Evolutionary conservation across 192 early-diverging fungal species (phyloP), one percentile per base, ranked within the genome.

Genomic region (Lobulomyces angularis): DNA sequence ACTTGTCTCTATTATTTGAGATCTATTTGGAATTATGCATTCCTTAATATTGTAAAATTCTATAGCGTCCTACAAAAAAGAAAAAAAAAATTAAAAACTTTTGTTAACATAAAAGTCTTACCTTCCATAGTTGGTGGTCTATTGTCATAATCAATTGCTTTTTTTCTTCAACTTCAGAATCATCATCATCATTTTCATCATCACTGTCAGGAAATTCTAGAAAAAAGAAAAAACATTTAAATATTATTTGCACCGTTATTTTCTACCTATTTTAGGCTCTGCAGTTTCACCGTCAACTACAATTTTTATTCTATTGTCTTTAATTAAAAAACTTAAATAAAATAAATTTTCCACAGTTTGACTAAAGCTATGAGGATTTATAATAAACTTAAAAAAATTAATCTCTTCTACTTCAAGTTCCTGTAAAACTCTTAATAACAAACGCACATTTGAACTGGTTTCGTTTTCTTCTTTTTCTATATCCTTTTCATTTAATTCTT

Each of bases 281-380:
- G 79, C 81, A 12, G 60, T 64, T 8, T 73, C 67, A n/a, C 56
- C 62, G 19, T 53, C 45, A 38, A 79, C 83, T 35, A 86, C 78
- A 8, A 97, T 77, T 27, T 47, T 56, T 3, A 75, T 90, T 43
- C 65, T 74, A 11, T 80, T 88, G 46, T 94, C 89, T 35, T 86
- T 72, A 14, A 94, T 71, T 32, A 97, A 62, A 50, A 97, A 97
- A n/a, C 88, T 86, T n/a, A 92, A 55, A 41, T 92, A 91, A 53
- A 97, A 97, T 31, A 97, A 69, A 56, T 97, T 97, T 53, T 97
- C 93, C 2, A 97, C 80, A 3, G 86, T 83, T 64, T 97, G 93
- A 3, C 77, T 63, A 56, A 93, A 94, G 12, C 88, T 88, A 3
- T 68, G 55, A 8, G 90, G 93, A 58, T 97, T 94, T 36, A 84